Evolutionary conservation across 2,329 filamentous ascomycete genomes (phyloP), one percentile per base, ranked within the genome.

Genomic region (Elsinoe perseae): DNA sequence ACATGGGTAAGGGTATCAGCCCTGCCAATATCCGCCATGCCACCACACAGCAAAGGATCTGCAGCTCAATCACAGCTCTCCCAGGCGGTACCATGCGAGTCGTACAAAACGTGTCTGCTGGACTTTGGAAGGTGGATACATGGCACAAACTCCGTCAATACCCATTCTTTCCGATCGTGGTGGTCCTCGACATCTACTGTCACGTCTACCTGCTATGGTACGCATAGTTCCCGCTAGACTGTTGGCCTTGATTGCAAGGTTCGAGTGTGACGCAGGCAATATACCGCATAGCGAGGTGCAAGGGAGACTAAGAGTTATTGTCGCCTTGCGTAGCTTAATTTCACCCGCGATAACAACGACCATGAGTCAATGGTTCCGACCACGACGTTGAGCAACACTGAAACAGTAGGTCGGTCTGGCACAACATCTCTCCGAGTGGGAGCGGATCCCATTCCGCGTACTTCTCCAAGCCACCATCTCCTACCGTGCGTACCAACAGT

Each of bases 1-100:
- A 27, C 20, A 30, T 50, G 46, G 46, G 27, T 50, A 50, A 20
- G 46, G 46, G 27, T 34, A 50, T 34, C 48, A 52, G 48, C 48
- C 48, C 48, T 52, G 48, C 48, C 28, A 32, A 16, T 50, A 27
- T 30, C 43, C 3, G 40, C 40, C 20, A 23, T 27, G 8, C 40
- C 21, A 23, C 40, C 9, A 50, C 28, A 38, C 48, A 52, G 48
- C 48, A 38, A 52, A 30, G 23, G 25, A 50, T 50, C 44, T 50
- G 44, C 44, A 50, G 44, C 23, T 50, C 14, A 50, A 50, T 50
- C 44, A 50, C 23, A 18, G 20, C 40, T 44, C 18, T 23, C n/a
- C n/a, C 18, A 44, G 20, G 40, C 40, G 40, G 21, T 44, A 44
- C 25, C 21, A 9, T 44, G 32, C 32, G 32, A 36, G 32, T 36